Evolutionary conservation across 495 filamentous ascomycete genomes (phyloP).

Genomic region (Tuber magnatum): DNA sequence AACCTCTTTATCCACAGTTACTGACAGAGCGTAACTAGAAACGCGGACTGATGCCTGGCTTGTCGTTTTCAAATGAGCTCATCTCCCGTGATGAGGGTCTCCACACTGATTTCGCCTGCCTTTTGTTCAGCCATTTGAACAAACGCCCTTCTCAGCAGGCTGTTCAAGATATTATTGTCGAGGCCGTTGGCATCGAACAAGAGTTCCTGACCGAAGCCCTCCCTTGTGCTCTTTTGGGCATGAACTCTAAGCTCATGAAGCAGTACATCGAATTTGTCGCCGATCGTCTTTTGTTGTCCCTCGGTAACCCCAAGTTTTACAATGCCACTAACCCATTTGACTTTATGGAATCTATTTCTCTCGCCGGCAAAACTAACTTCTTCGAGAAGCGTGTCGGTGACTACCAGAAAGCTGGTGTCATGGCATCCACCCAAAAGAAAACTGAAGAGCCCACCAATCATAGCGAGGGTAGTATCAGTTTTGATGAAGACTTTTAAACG

Average conservation of each 20-base stretch:
- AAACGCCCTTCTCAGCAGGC: slow-evolving; percentile 74
- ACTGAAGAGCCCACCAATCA: slow-evolving; percentile 52
- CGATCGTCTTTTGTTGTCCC: slow-evolving; percentile 82
- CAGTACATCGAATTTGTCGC: slow-evolving; percentile 99
- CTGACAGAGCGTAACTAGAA: slow-evolving; percentile 48
- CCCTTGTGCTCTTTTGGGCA: slow-evolving; percentile 83
- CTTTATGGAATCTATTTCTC: slow-evolving; percentile 99
- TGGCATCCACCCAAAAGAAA: slow-evolving; percentile 83
- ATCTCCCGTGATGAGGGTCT: slow-evolving; percentile 99
- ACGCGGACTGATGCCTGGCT: slow-evolving; percentile 95
- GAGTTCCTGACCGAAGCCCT: slow-evolving; percentile 97
- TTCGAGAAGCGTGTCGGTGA: slow-evolving; percentile 99
- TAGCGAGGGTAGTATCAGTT: slow-evolving; percentile 73
- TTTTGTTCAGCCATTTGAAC: slow-evolving; percentile 91
- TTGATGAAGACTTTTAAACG: slow-evolving; percentile 93
- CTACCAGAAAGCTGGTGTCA: slow-evolving; percentile 99
- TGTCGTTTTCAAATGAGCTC: slow-evolving; percentile 98
- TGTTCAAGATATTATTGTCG: slow-evolving; percentile 79
- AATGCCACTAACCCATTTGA: slow-evolving; percentile 92
- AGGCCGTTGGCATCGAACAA: slow-evolving; percentile 90
- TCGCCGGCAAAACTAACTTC: slow-evolving; percentile 99
- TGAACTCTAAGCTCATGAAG: slow-evolving; percentile 96
- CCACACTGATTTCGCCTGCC: slow-evolving; percentile 97
- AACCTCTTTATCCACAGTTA: not conserved
- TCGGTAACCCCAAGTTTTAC: slow-evolving; percentile 92